Base-by-base conservation (phyloP, 176 grass and related monocot genomes). In the Puccinellia tenuiflora region DNA sequence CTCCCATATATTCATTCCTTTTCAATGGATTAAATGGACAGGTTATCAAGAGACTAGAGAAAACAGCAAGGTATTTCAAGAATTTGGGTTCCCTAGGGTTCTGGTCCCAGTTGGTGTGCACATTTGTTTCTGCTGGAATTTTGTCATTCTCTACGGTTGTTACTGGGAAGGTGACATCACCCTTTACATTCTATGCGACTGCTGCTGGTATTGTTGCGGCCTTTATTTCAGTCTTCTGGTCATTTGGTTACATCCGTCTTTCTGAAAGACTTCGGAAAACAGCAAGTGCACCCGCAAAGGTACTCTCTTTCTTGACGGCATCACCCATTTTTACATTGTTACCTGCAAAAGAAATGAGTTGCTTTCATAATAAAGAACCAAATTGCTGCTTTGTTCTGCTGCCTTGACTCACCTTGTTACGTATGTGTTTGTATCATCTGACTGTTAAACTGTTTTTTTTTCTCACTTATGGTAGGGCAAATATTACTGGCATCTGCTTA, bases 181-280 rank as follows among this genome's bases (percentile, higher is more conserved):
- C 93, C 21, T 68, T 93, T 70, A 99, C 93, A 70, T 96, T 99
- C 85, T 99, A 99, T 9, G 52, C 96, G 16, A 98, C 96, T 85
- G 75, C 96, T 80, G 87, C 79, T 68, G 85, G 91, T 65, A 78
- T 99, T 83, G 89, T 82, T 7, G 91, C 91, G 24, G 96, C 93
- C 45, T 98, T 99, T 73, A 69, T 99, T 78, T 99, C 96, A 79
- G 89, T 96, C n/a, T 99, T 99, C 81, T 99, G 93, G 96, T 96
- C 96, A 76, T 99, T 99, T 76, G 93, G 96, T 56, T 99, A 99
- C 68, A 92, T 99, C 25, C 83, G 91, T 63, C 85, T 99, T 40
- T 93, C 96, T 71, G 91, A 96, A 86, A 90, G 89, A 51, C 96
- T 99, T 63, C 86, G 62, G 72, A 94, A 75, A 86, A 96, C 89